Conservation (phyloP, 768 basidiomycete genomes). For the Mrakia gelida region DNA sequence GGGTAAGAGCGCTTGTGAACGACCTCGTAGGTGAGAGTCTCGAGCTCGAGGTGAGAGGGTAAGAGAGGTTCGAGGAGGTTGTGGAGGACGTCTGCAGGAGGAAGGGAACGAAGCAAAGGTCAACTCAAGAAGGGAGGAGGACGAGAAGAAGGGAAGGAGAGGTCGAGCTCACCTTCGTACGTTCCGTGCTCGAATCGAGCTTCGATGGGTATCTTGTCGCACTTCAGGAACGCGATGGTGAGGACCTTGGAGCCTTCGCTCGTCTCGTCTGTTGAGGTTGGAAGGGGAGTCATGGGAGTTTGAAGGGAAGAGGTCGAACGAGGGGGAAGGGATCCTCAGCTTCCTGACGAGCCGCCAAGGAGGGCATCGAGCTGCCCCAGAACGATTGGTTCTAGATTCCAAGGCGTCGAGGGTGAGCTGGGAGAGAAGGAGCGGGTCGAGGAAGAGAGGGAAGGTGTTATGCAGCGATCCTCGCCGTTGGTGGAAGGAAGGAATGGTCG, state of each 20-base stretch:
- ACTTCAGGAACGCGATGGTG: slow-evolving; percentile 38
- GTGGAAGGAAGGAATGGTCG: no score
- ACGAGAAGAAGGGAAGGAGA: not conserved
- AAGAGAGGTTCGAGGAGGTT: slow-evolving; percentile 39
- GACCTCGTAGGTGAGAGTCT: slow-evolving; percentile 37
- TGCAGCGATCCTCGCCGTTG: no score
- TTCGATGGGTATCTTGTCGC: slow-evolving; percentile 36
- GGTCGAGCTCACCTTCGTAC: slow-evolving; percentile 32
- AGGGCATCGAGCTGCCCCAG: not conserved
- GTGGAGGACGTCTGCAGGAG: slow-evolving; percentile 35
- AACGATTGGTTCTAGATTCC: not conserved
- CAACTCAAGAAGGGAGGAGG: not conserved
- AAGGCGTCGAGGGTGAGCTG: no score
- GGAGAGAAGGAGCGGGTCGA: not conserved
- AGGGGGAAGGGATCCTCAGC: not conserved
- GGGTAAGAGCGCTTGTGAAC: slow-evolving; percentile 37
- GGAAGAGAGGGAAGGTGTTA: not conserved
- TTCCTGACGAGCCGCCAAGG: not conserved
- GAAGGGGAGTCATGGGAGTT: not conserved
- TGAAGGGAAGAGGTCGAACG: not conserved
- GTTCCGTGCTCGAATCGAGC: slow-evolving; percentile 35
- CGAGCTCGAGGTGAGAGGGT: slow-evolving; percentile 33
- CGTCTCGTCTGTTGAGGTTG: not conserved
- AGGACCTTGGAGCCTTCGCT: slow-evolving; percentile 10
- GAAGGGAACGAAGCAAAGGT: not conserved